These are phyloP conservation scores for Fusarium oxysporum DNA, from an alignment of 2,329 filamentous ascomycete genomes.

Conservation along the genomic window DNA sequence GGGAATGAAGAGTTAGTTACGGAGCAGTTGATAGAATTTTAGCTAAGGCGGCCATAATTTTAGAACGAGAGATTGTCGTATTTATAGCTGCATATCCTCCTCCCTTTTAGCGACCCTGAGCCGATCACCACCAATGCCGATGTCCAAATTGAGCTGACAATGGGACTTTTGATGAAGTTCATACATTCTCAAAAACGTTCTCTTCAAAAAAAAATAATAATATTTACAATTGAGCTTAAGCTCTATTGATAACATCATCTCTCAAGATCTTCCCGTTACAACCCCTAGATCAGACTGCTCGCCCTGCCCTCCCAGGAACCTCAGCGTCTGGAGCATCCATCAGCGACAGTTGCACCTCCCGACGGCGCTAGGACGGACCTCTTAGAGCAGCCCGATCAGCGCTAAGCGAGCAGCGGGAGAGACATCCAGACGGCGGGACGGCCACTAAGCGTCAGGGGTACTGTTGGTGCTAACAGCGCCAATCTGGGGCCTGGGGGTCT, in stretches of 20 bases:
- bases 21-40: conserved; percentile 5
- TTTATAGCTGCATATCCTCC: conserved; percentile 32
- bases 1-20: conserved; percentile 6
- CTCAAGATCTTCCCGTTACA: conserved; percentile 11
- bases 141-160: conserved; percentile 4
- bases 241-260: background rate
- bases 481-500: conserved; percentile 47
- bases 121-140: conserved; percentile 28
- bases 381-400: conserved; percentile 45
- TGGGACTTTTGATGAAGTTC: conserved; percentile 7
- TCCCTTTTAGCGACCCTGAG: conserved; percentile 24
- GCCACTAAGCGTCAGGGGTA: conserved; percentile 44
- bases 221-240: background rate
- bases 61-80: conserved; percentile 20
- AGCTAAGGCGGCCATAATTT: conserved; percentile 19
- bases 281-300: background rate
- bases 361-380: conserved; percentile 40
- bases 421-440: conserved; percentile 42
- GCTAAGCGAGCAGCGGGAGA: conserved; percentile 44
- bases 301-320: conserved; percentile 19
- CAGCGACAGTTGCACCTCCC: conserved; percentile 31
- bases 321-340: background rate
- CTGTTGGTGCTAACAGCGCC: conserved; percentile 44
- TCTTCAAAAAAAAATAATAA: background rate
- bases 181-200: background rate